phyloP scores from a whole-genome alignment of 1,284 basidiomycete genomes.

The Ceratobasidium sp. region DNA sequence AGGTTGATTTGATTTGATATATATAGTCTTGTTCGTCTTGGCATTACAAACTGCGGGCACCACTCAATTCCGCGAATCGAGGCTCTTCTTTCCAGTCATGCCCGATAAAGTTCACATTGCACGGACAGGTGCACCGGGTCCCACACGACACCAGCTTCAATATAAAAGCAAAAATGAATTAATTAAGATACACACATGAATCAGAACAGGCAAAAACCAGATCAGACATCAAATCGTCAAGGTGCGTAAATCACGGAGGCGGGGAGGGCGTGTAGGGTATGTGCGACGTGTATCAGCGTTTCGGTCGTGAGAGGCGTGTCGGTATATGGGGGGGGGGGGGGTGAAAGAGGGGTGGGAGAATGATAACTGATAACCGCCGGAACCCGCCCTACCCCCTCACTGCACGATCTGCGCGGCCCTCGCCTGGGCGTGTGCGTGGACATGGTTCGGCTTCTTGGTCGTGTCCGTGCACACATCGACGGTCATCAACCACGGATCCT shows the following conservation, averaged over 20 bases:
- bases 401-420: slow-evolving; percentile 21
- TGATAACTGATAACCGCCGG: background rate
- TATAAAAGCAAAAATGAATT: slow-evolving; percentile 37
- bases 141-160: no score
- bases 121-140: slow-evolving; percentile 12
- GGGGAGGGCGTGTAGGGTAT: background rate
- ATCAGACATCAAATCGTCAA: background rate
- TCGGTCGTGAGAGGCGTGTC: no score
- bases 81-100: slow-evolving; percentile 5
- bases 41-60: no score
- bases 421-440: slow-evolving; percentile 68
- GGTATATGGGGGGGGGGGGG: background rate
- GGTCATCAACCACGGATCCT: slow-evolving; percentile 79
- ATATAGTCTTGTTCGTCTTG: no score
- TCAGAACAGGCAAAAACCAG: background rate
- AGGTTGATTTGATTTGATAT: no score
- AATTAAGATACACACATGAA: slow-evolving; percentile 38
- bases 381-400: background rate
- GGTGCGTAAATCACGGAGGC: background rate
- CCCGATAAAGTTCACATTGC: background rate
- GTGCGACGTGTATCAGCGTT: no score
- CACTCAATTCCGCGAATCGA: no score
- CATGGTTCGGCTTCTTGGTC: slow-evolving; percentile 65
- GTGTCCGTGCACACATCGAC: slow-evolving; percentile 73
- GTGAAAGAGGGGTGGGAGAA: background rate